These are phyloP conservation scores for Alternaria conjuncta DNA, from an alignment of 2,329 filamentous ascomycete genomes.

Conservation along the genomic window DNA sequence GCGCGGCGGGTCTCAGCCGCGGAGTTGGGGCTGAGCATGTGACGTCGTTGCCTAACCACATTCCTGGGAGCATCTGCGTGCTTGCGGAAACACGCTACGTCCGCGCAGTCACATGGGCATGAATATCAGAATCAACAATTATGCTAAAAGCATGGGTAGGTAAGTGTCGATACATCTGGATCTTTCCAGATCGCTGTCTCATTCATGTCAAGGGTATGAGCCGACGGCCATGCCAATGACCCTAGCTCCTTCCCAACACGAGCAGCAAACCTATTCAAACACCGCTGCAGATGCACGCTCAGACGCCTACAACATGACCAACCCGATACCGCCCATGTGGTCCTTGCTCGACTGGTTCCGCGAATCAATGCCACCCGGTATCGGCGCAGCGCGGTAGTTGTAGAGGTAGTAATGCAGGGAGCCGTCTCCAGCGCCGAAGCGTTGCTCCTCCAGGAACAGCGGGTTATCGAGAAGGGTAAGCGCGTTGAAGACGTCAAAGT, in stretches of 20 bases:
- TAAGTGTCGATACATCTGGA: background rate
- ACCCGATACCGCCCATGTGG: constrained; percentile 82
- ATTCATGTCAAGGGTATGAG: background rate
- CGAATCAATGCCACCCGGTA: constrained; percentile 82
- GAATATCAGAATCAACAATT: background rate
- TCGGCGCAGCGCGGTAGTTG: constrained; percentile 90
- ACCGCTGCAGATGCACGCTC: background rate
- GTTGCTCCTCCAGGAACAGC: constrained; percentile 90
- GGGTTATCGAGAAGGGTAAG: constrained; percentile 93
- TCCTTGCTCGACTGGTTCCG: constrained; percentile 79
- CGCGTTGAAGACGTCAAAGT: constrained; percentile 97
- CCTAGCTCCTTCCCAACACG: background rate
- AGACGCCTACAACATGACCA: constrained; percentile 73
- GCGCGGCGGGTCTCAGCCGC: background rate
- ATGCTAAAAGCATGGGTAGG: background rate
- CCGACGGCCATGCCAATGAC: background rate
- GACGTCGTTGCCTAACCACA: background rate
- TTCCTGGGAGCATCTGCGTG: background rate
- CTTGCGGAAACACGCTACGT: background rate
- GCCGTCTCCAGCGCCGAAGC: constrained; percentile 93
- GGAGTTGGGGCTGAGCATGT: background rate
- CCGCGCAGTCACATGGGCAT: background rate
- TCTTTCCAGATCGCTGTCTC: background rate
- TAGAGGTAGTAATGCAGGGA: constrained; percentile 97
- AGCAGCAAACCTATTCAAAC: background rate